A percentile compares a stretch with the other conserved stretches of the same genome.
Evolutionary conservation across 495 filamentous ascomycete species (phyloP).

Genomic region (Podospora anserina): DNA sequence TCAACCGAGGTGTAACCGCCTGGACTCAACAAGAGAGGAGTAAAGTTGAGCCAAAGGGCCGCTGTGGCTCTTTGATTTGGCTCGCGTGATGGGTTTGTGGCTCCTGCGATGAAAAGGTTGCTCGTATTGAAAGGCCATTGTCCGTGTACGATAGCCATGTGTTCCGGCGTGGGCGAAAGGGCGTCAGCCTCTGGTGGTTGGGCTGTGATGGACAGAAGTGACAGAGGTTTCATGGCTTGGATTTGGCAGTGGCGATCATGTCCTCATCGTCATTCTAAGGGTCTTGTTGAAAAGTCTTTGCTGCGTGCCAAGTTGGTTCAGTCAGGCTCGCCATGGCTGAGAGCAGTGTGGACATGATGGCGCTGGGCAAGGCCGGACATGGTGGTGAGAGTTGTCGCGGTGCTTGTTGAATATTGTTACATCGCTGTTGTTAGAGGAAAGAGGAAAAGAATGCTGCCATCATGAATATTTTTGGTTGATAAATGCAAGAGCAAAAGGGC

Average conservation of each 20-base stretch:
- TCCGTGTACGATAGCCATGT: neutral
- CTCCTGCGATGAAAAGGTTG: neutral
- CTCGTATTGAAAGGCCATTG: neutral
- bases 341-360: neutral
- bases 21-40: neutral
- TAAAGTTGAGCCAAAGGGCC: neutral
- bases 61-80: neutral
- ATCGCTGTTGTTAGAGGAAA: neutral
- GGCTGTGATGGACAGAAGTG: neutral
- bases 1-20: neutral
- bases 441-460: neutral
- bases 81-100: neutral
- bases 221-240: slow-evolving; percentile 3
- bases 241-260: slow-evolving; percentile 9
- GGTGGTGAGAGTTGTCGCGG: neutral
- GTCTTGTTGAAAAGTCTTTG: neutral
- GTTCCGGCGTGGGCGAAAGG: neutral
- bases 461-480: neutral
- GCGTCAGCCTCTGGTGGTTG: neutral
- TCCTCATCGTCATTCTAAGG: neutral
- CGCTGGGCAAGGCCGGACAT: no score
- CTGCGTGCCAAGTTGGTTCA: neutral
- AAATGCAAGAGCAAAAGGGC: neutral
- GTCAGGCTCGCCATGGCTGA: neutral
- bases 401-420: neutral